These are phyloP conservation scores for Didymella exigua DNA, from an alignment of 2,329 filamentous ascomycete species.

Conservation along the genomic window DNA sequence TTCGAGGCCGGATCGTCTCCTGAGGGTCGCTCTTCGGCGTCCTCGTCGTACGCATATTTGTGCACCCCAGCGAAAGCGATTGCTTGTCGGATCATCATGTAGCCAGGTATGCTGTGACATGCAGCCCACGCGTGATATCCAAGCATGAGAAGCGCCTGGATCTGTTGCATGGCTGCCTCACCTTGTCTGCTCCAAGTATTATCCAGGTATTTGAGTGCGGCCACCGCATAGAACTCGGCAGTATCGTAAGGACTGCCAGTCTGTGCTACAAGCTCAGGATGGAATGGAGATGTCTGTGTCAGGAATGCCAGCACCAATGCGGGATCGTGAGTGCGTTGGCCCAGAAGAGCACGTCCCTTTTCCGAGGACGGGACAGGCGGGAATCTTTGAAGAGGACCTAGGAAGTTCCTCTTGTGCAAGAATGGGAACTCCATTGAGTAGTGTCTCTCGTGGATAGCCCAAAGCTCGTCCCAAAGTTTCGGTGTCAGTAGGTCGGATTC, in stretches of 20 bases:
- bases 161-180: constrained; percentile 63
- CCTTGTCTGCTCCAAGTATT: constrained; percentile 11
- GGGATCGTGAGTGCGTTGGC: constrained; percentile 54
- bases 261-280: constrained; percentile 55
- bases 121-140: constrained; percentile 75
- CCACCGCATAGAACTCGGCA: constrained; percentile 68
- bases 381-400: constrained; percentile 41
- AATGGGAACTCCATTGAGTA: constrained; percentile 76
- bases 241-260: constrained; percentile 19
- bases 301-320: constrained; percentile 69
- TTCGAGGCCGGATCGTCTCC: constrained; percentile 23
- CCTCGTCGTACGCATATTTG: constrained; percentile 37
- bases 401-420: constrained; percentile 68
- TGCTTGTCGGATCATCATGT: constrained; percentile 67
- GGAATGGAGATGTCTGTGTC: constrained; percentile 71
- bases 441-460: constrained; percentile 72
- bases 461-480: constrained; percentile 70
- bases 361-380: constrained; percentile 44
- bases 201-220: constrained; percentile 58
- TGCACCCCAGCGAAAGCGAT: constrained; percentile 62
- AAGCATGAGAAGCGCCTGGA: constrained; percentile 73
- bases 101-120: constrained; percentile 65
- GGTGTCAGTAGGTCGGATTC: constrained; percentile 66
- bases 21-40: constrained; percentile 32
- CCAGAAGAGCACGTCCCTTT: constrained; percentile 13